Evolutionary conservation across 208 protist genomes (phyloP).

Genomic region (Endotrypanum monterogeii): DNA sequence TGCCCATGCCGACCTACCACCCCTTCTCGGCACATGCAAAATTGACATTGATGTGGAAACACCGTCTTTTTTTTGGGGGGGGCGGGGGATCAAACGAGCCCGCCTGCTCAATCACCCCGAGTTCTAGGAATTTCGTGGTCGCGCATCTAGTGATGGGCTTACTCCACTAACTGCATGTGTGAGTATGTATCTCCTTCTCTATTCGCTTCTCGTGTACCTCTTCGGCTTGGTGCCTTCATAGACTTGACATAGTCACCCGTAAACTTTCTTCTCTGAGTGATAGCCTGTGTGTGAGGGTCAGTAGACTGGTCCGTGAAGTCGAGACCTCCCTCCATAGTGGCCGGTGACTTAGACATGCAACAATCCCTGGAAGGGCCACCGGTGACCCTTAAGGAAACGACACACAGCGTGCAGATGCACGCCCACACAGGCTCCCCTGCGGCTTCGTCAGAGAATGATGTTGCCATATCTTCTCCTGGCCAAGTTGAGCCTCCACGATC

Average conservation of each 20-base stretch:
- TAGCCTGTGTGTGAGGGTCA: not conserved
- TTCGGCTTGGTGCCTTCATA: not conserved
- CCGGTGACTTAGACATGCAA: not conserved
- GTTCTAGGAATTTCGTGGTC: not conserved
- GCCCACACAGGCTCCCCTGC: not conserved
- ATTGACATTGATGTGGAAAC: not conserved
- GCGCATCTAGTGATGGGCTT: not conserved
- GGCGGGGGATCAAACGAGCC: not conserved
- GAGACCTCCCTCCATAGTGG: not conserved
- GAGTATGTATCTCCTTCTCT: not conserved
- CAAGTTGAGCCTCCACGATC: not conserved
- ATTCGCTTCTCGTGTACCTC: not conserved
- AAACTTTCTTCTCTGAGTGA: not conserved
- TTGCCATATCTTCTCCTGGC: not conserved
- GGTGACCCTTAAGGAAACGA: not conserved
- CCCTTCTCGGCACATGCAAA: not conserved
- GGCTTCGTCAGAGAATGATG: not conserved
- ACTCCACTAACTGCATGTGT: not conserved
- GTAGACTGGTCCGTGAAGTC: not conserved
- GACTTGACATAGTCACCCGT: not conserved
- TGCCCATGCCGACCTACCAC: not conserved
- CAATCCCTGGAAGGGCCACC: not conserved
- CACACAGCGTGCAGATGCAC: not conserved
- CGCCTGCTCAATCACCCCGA: not conserved
- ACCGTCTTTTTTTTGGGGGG: not conserved